Base-by-base conservation (phyloP, 306 rosid genomes). In the Trifolium pratense region DNA sequence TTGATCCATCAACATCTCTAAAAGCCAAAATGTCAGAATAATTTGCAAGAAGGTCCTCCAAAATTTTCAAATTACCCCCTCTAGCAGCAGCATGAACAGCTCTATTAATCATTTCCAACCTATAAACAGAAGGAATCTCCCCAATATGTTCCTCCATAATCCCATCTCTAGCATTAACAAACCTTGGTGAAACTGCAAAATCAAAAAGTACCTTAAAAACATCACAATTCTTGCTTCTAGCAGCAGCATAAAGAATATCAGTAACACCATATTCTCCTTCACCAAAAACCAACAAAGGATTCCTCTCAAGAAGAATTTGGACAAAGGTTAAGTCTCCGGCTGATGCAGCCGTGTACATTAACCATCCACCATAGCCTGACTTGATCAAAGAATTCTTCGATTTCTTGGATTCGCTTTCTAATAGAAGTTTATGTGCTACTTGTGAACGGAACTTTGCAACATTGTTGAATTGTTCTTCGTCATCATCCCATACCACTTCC, bases 401-500 rank as follows among this genome's bases (percentile, higher is more conserved):
- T 74, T 34, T 84, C 68, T 82, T 88, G 34, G 94, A 84, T 68
- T 91, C 96, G 61, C 90, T 84, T 61, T 91, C 92, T 9, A 21
- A 49, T 36, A 89, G 87, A 34, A 94, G 93, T 81, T 87, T 89
- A 9, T 85, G 80, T 1, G 96, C 94, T 12, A 94, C 96, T 20
- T 81, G 73, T 9, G 85, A 80, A 1, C 99, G 84, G 40, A 90
- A 91, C 83, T 83, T 91, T 1, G 99, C 91, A 0, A 90, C 99
- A 49, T 87, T 90, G 18, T 87, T 83, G 73, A 82, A 91, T 31
- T 90, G 92, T 20, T 82, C 92, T 61, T 94, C 96, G 32, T 90
- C 97, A 36, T 94, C 97, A 25, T 94, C 99, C 99, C 99, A 94
- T 21, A 94, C 99, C 3, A 89, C 87, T 81, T 94, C 99, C 6